Evolutionary conservation across 108 stramenopile species (phyloP), one percentile per base, ranked within the genome.

Genomic region (Pseudonitzschia multiseries): DNA sequence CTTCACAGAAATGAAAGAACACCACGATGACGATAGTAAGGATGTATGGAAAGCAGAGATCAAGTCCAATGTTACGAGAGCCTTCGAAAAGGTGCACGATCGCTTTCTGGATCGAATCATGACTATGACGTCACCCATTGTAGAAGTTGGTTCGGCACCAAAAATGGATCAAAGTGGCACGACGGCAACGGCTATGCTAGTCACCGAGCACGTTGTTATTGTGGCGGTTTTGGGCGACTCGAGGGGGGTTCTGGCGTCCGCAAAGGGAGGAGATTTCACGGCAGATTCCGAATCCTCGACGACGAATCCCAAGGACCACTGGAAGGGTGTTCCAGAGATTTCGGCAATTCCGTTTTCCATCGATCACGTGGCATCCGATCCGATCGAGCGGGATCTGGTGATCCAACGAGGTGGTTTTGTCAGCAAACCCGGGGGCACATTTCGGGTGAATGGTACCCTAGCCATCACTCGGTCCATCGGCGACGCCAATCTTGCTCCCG

Each of bases 181-280:
- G 14, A 93, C 93, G 4, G 93, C 89, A n/a, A 91, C 93, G 14
- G 74, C 83, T 31, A 31, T 93, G 41, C 75, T 73, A n/a, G 84
- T 91, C 20, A 91, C 83, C 15, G 67, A 85, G 2, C 80, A 93
- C 29, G 77, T 71, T 43, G 77, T 97, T 14, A 67, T 96, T 20
- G 71, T 94, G 0, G 94, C 95, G 10, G 95, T 93, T 73, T 84
- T 98, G 46, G 97, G 97, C 0, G 97, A 98, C 77, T 96, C 94
- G 44, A 71, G 96, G 12, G 95, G 95, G 15, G 87, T 98, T 32
- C 64, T 96, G 42, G 90, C 90, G 3, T 81, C 79, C 12, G 77
- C 79, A 17, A 56, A 75, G 26, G 31, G 64, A 44, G 20, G 42
- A 57, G 10, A 56, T 56, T 14, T 14, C 18, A 2, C 14, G 46